Evolutionary conservation across 2,329 filamentous ascomycete species (phyloP), one percentile per base, ranked within the genome.

Genomic region (Davidsoniella virescens): DNA sequence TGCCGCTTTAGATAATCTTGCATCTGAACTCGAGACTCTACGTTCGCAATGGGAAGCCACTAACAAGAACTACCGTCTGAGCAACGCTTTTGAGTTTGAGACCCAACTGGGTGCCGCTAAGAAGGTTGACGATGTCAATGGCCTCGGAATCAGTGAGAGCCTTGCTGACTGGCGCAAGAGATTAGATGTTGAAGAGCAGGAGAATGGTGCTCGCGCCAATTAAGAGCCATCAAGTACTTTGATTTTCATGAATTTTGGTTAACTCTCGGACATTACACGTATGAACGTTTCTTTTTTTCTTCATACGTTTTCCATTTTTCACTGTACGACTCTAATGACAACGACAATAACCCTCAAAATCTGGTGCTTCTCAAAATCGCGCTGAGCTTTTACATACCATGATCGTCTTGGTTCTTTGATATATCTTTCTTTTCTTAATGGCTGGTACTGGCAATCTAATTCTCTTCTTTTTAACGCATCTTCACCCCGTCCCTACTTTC

Each of bases 1-100:
- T 59, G 70, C 67, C 57, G 90, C 88, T 2, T 74, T 98, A 17
- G 92, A 98, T 64, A 92, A 82, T 56, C 76, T 98, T 20, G 90
- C 92, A 9, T 87, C 78, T 55, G 92, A 98, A 67, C 78, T 98
- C 6, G 92, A 98, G 63, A 84, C 85, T 10, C 72, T 98, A 44
- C 79, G 90, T 48, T 85, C 73, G 48, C 88, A 95, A 59, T 98
- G 92, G 92, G 87, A 96, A 67, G 86, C 82, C 38, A 94, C 87
- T 10, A 95, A 90, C 67, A 92, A 93, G 65, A 93, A 86, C 59
- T 95, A 96, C 64, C 82, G 92, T 20, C 69, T 95, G 42, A 94
- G 86, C 64, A 88, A 82, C 60, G 80, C 84, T 47, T 93, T 94
- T 59, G 88, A 95, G 61, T 88, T 93, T 58, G 88, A 94, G 51